A percentile compares a stretch with the other conserved stretches of the same genome.
phyloP scores from a whole-genome alignment of 768 basidiomycete species.

The Gymnopilus junonius region DNA sequence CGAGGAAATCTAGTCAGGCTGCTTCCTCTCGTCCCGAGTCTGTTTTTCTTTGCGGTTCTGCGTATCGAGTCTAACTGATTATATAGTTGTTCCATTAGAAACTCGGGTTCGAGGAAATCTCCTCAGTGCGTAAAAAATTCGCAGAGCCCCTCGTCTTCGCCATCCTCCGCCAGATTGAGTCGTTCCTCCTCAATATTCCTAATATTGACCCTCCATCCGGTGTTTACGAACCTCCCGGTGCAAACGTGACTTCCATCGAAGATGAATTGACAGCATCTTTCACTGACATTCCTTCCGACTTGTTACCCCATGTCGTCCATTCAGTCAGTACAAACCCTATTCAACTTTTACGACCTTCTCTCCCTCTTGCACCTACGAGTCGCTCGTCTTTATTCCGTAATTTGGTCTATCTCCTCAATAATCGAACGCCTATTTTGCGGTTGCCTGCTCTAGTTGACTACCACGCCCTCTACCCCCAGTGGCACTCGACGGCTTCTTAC shows the following conservation, averaged over 20 bases:
- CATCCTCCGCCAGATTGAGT: not conserved
- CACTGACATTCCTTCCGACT: slow-evolving; percentile 2
- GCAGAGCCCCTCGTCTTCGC: no score
- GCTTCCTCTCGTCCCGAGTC: no score
- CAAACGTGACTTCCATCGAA: not conserved
- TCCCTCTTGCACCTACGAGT: slow-evolving; percentile 31
- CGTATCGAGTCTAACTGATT: no score
- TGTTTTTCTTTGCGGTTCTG: no score
- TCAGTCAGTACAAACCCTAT: slow-evolving; percentile 1
- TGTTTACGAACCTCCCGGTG: not conserved
- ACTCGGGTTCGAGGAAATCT: no score
- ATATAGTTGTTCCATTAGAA: no score
- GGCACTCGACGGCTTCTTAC: slow-evolving; percentile 48
- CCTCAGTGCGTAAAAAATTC: no score
- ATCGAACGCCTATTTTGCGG: slow-evolving; percentile 31
- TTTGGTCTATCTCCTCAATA: slow-evolving; percentile 41
- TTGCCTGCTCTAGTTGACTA: slow-evolving; percentile 51
- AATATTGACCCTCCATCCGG: not conserved
- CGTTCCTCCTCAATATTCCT: not conserved
- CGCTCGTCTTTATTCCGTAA: slow-evolving; percentile 44
- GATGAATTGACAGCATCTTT: not conserved
- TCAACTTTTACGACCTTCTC: not conserved
- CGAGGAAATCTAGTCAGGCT: no score
- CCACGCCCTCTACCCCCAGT: slow-evolving; percentile 42
- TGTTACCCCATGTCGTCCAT: not conserved